These are phyloP conservation scores for Amanita thiersii DNA, from an alignment of 768 basidiomycete genomes.

Conservation along the genomic window DNA sequence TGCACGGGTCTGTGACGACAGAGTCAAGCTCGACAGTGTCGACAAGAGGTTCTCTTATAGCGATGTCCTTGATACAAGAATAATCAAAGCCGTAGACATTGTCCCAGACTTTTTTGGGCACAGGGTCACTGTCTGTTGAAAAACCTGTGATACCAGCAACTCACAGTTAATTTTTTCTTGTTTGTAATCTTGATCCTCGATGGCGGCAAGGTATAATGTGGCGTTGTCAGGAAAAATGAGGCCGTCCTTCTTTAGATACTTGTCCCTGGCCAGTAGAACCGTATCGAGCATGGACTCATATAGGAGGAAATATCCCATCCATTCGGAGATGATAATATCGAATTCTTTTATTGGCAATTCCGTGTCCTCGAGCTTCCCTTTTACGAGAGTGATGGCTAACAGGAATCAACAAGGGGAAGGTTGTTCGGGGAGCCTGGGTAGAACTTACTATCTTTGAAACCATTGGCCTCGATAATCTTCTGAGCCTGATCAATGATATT, in stretches of 20 bases:
- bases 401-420: constrained; percentile 8
- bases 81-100: constrained; percentile 99
- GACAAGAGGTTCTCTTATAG: constrained; percentile 90
- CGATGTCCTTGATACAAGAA: constrained; percentile 99
- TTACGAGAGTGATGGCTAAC: constrained; percentile 87
- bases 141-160: constrained; percentile 20
- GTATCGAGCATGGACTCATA: constrained; percentile 99
- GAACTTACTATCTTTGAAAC: constrained; percentile 89
- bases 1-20: constrained; percentile 87
- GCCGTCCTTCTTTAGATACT: constrained; percentile 87
- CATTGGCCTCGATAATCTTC: constrained; percentile 95
- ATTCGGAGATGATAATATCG: constrained; percentile 99
- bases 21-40: constrained; percentile 98
- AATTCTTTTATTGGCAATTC: constrained; percentile 85
- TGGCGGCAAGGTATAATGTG: constrained; percentile 87
- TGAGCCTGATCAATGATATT: constrained; percentile 99
- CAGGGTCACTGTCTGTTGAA: constrained; percentile 4
- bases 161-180: constrained; percentile 99
- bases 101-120: constrained; percentile 81
- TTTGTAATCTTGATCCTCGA: constrained; percentile 99
- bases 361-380: constrained; percentile 95
- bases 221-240: constrained; percentile 96
- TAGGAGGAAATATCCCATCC: constrained; percentile 99
- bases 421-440: neutral
- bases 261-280: constrained; percentile 92